These are phyloP conservation scores for Arachnomyces sp. DNA, from an alignment of 2,329 filamentous ascomycete species.

Conservation along the genomic window DNA sequence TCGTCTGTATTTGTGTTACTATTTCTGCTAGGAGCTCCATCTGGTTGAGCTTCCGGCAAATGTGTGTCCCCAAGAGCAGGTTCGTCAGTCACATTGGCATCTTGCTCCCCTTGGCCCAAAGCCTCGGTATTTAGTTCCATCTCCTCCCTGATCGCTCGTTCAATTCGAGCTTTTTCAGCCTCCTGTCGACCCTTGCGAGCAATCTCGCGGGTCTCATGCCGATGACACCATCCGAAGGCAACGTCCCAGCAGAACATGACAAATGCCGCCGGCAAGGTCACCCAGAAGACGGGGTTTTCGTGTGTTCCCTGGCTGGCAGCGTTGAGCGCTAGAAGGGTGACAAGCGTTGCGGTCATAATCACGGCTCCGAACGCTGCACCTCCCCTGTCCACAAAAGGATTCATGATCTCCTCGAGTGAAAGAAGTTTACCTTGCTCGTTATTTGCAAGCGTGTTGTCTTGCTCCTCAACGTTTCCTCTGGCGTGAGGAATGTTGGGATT, in stretches of 20 bases:
- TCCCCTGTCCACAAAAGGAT: constrained; percentile 62
- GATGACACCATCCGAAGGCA: constrained; percentile 54
- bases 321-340: constrained; percentile 60
- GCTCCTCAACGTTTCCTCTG: constrained; percentile 47
- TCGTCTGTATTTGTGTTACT: constrained; percentile 8
- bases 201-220: constrained; percentile 56
- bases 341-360: constrained; percentile 60
- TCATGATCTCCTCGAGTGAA: constrained; percentile 66
- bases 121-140: constrained; percentile 8
- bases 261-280: constrained; percentile 61
- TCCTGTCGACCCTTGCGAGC: constrained; percentile 50
- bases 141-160: constrained; percentile 31
- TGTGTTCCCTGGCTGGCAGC: constrained; percentile 47
- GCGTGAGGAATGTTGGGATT: constrained; percentile 67
- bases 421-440: constrained; percentile 49
- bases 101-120: constrained; percentile 9
- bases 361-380: constrained; percentile 58
- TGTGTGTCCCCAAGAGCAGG: constrained; percentile 2
- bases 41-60: constrained; percentile 5
- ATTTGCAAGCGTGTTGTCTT: constrained; percentile 39
- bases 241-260: constrained; percentile 65
- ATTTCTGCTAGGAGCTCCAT: neutral
- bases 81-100: constrained; percentile 8
- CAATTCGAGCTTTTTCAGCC: constrained; percentile 37
- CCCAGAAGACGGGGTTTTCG: constrained; percentile 56